Evolutionary conservation across 1,139 yeast species (phyloP).

Genomic region (Suhomyces anneliseae): DNA sequence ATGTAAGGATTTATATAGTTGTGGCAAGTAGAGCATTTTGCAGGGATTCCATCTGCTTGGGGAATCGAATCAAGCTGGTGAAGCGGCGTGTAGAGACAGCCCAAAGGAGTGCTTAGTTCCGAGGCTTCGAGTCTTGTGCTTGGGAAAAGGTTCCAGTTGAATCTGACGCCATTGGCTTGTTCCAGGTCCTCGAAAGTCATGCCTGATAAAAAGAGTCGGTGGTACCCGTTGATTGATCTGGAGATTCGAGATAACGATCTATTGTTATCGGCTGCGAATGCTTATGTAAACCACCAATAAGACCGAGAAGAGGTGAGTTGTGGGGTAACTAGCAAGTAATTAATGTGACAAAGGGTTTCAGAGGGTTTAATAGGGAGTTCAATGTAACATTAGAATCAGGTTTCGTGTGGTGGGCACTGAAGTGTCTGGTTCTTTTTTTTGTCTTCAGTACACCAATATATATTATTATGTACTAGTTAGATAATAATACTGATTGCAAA

Average conservation of each 20-base stretch:
- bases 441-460: no score
- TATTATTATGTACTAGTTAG: no score
- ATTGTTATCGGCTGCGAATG: neutral
- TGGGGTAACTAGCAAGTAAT: no score
- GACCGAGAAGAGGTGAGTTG: no score
- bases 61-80: slow-evolving; percentile 8
- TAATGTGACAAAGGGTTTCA: no score
- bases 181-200: slow-evolving; percentile 53
- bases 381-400: no score
- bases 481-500: no score
- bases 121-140: slow-evolving; percentile 39
- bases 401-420: no score
- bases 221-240: neutral
- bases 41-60: slow-evolving; percentile 12
- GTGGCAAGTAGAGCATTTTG: slow-evolving; percentile 30
- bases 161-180: slow-evolving; percentile 48
- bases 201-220: no score
- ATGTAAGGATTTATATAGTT: slow-evolving; percentile 30
- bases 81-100: slow-evolving; percentile 39
- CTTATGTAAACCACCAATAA: neutral
- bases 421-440: no score
- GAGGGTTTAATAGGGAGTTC: no score
- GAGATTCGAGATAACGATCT: neutral
- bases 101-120: slow-evolving; percentile 36
- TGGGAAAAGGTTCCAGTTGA: slow-evolving; percentile 60